Evolutionary conservation across 306 rosid genomes (phyloP), one percentile per base, ranked within the genome.

Genomic region (Rosa rugosa): DNA sequence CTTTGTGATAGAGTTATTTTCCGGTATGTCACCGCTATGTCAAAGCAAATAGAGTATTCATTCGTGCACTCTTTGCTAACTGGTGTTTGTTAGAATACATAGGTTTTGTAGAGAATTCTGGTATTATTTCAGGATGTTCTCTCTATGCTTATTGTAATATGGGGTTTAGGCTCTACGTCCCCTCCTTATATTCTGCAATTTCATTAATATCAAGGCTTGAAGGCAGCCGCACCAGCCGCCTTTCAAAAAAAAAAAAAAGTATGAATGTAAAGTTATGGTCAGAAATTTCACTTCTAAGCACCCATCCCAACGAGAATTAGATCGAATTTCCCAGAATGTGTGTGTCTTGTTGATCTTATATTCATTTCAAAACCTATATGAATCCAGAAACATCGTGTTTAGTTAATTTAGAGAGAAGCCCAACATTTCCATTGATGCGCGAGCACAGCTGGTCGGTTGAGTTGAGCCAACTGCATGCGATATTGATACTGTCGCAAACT

Each of bases 361-460:
- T 64, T 34, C 11, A 13, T 31, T 64, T 23, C 22, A 27, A 62
- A 63, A 31, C 44, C 38, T 34, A 14, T 12, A 31, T 14, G 44
- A 63, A 63, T 63, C 41, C 69, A 63, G 38, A 63, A 62, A 63
- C 46, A 66, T 66, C 46, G 3, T 66, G 71, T 36, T 36, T 38
- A 17, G 40, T 66, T 66, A 38, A 66, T 66, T 7, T 8, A 38
- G 80, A 78, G 83, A 38, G 85, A 36, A 73, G 70, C 68, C 87
- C 87, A 86, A 88, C 92, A 91, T 88, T 81, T 88, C 75, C 85
- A 82, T 89, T 77, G 92, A 79, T 85, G 86, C 64, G 73, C 83
- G 82, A 70, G 77, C 83, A 62, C 77, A 66, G 25, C 71, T 75
- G 79, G 86, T 91, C 87, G 87, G 84, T 83, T 80, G 22, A 38